These are phyloP conservation scores for Pseudonitzschia multistriata DNA, from an alignment of 108 stramenopile species.

Conservation along the genomic window DNA sequence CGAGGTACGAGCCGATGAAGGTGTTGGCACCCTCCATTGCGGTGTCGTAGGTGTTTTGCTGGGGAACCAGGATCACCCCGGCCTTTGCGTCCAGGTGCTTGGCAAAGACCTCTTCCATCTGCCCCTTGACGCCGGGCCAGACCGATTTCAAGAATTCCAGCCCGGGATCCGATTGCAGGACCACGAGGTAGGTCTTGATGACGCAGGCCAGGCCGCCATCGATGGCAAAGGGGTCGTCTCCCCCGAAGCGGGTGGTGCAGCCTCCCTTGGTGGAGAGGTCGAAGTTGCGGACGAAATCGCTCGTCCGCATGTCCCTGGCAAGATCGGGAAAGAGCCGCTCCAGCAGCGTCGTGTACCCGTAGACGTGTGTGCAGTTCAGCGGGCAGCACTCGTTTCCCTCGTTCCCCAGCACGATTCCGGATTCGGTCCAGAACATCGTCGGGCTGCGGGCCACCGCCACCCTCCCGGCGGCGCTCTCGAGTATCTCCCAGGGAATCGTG, in stretches of 20 bases:
- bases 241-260: slow-evolving; percentile 12
- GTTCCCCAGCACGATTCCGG: slow-evolving; percentile 20
- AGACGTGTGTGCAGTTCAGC: slow-evolving; percentile 18
- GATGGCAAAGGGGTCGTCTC: slow-evolving; percentile 9
- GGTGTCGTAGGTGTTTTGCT: slow-evolving; percentile 21
- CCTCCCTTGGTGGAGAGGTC: slow-evolving; percentile 3
- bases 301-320: slow-evolving; percentile 11
- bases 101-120: slow-evolving; percentile 11
- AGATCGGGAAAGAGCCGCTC: slow-evolving; percentile 12
- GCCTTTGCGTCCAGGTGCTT: slow-evolving; percentile 1
- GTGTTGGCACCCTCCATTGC: slow-evolving; percentile 23
- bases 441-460: slow-evolving; percentile 9
- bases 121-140: slow-evolving; percentile 19
- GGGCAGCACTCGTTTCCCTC: slow-evolving; percentile 15
- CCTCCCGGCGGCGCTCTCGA: slow-evolving; percentile 15
- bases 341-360: slow-evolving; percentile 19
- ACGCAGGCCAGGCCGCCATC: slow-evolving; percentile 20
- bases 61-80: slow-evolving; percentile 7
- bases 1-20: slow-evolving; percentile 17
- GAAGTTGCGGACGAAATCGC: slow-evolving; percentile 19
- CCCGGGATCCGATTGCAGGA: slow-evolving; percentile 16
- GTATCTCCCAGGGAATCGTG: slow-evolving; percentile 19
- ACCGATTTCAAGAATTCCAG: slow-evolving; percentile 10
- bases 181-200: slow-evolving; percentile 24
- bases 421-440: slow-evolving; percentile 19